Percentiles rank a stretch among this genome's conserved stretches.
These are phyloP conservation scores for Saccharum officinarum DNA, from an alignment of 176 grass and related monocot genomes.

Conservation along the genomic window DNA sequence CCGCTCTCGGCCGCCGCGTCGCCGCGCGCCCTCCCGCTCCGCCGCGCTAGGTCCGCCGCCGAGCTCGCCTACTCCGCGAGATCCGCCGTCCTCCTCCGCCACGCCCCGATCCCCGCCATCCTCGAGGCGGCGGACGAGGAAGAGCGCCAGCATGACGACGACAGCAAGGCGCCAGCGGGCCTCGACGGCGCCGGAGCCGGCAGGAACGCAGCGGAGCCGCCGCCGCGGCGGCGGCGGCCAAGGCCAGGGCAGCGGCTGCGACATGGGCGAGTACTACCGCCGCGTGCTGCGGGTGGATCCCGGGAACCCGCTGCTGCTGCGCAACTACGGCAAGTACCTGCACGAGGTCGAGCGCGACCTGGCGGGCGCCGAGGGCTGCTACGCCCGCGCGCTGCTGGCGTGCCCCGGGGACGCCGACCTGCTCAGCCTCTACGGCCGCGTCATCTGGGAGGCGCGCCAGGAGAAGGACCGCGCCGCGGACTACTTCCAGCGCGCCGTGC, in stretches of 20 bases:
- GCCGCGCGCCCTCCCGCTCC: constrained; percentile 30
- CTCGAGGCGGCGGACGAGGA: background rate
- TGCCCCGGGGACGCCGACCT: constrained; percentile 70
- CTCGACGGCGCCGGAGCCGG: constrained; percentile 37
- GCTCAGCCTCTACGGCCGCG: constrained; percentile 73
- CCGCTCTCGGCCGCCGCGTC: background rate
- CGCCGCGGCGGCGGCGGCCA: background rate
- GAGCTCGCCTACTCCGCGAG: constrained; percentile 17
- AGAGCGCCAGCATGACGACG: background rate
- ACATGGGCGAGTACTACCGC: constrained; percentile 67
- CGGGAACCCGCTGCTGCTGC: constrained; percentile 66
- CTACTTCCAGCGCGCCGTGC: constrained; percentile 74
- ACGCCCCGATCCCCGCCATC: constrained; percentile 6
- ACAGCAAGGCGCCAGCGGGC: constrained; percentile 24
- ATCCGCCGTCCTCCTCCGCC: background rate
- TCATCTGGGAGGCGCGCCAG: constrained; percentile 69
- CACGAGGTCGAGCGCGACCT: constrained; percentile 82
- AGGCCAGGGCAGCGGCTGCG: constrained; percentile 31
- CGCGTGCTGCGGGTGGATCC: constrained; percentile 67
- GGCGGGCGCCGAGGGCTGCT: constrained; percentile 68
- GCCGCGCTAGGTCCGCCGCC: constrained; percentile 61
- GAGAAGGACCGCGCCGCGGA: constrained; percentile 59
- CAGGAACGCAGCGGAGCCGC: background rate
- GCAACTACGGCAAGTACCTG: constrained; percentile 86
- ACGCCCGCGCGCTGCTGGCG: constrained; percentile 67